A percentile compares a stretch with the other conserved stretches of the same genome.
These are phyloP conservation scores for Apiosordaria backusii DNA, from an alignment of 495 filamentous ascomycete species.

Conservation along the genomic window DNA sequence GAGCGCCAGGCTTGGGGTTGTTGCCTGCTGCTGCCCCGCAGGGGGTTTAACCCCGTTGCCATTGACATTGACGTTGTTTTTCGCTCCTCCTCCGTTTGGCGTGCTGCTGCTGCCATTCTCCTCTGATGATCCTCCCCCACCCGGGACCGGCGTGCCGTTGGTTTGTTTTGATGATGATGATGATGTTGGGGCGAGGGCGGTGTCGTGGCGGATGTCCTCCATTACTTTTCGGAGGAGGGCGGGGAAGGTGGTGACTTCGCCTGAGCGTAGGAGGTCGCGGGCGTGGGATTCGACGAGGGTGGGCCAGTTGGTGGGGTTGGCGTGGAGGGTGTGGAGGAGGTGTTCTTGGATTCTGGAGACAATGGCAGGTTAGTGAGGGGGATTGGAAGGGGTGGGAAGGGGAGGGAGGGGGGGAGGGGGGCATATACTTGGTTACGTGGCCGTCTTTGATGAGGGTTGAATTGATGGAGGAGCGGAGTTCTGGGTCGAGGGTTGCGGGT, in stretches of 20 bases:
- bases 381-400: neutral
- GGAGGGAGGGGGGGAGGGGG: neutral
- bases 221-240: conserved; percentile 50
- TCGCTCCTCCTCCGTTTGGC: conserved; percentile 12
- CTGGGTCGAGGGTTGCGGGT: conserved; percentile 47
- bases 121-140: conserved; percentile 19
- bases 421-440: conserved; percentile 45
- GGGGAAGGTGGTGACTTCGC: conserved; percentile 51
- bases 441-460: conserved; percentile 45
- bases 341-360: conserved; percentile 52
- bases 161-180: neutral
- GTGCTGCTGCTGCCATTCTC: conserved; percentile 24
- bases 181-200: conserved; percentile 26
- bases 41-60: neutral
- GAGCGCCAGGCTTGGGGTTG: conserved; percentile 42
- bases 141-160: neutral
- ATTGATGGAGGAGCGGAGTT: conserved; percentile 54
- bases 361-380: conserved; percentile 13
- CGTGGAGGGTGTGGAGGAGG: conserved; percentile 51
- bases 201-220: conserved; percentile 52
- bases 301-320: conserved; percentile 53
- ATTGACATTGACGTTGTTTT: neutral
- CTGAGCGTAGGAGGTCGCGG: conserved; percentile 49
- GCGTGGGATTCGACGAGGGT: conserved; percentile 50
- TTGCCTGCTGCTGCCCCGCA: conserved; percentile 12